These are phyloP conservation scores for Triangularia verruculosa DNA, from an alignment of 2,329 filamentous ascomycete genomes.

Conservation along the genomic window DNA sequence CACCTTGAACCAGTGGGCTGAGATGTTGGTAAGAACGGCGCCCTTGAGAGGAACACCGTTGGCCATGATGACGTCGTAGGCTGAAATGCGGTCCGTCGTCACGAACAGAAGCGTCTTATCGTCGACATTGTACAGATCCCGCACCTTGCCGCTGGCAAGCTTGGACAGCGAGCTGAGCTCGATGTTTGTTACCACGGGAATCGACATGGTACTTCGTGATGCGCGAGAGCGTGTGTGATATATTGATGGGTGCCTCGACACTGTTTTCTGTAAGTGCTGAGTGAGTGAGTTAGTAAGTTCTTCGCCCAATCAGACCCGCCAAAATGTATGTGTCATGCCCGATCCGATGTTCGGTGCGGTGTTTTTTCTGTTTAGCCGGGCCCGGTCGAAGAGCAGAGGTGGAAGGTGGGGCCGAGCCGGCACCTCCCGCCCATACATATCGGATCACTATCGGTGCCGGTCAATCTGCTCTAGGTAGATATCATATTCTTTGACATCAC, in stretches of 20 bases:
- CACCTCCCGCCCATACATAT: neutral
- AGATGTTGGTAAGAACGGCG: conserved; percentile 45
- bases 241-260: neutral
- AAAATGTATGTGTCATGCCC: conserved; percentile 4
- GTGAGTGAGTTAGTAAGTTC: neutral
- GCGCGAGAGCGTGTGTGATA: neutral
- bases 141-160: conserved; percentile 33
- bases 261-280: neutral
- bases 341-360: conserved; percentile 2
- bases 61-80: conserved; percentile 86
- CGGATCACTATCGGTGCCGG: neutral
- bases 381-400: neutral
- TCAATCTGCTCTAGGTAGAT: neutral
- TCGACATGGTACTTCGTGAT: conserved; percentile 21
- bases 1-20: conserved; percentile 54
- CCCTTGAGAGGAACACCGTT: conserved; percentile 62
- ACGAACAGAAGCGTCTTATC: conserved; percentile 33
- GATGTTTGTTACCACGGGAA: conserved; percentile 28
- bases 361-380: conserved; percentile 7
- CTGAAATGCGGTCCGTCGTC: conserved; percentile 67
- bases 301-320: neutral
- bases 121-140: conserved; percentile 31
- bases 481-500: no score
- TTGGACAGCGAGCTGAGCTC: conserved; percentile 33
- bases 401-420: neutral